Evolutionary conservation across 2,329 filamentous ascomycete genomes (phyloP), one percentile per base, ranked within the genome.

Genomic region (Diaporthe eres): DNA sequence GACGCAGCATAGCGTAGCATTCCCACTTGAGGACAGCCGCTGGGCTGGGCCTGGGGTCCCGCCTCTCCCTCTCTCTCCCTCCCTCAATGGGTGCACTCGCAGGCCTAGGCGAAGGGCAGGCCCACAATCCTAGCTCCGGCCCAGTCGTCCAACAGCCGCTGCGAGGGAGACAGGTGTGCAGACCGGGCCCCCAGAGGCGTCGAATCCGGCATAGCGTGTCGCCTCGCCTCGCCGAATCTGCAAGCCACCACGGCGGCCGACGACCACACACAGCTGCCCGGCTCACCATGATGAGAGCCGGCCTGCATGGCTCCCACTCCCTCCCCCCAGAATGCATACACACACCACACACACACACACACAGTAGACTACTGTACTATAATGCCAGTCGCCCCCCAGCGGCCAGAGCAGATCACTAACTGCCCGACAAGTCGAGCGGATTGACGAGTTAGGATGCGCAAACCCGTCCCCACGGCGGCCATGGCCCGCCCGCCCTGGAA

Each of bases 141-240:
- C 70, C 70, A 72, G 71, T 74, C 63, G 58, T 7, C 44, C 63
- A 74, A 53, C 53, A 73, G 61, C 71, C 71, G 74, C 71, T 76
- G 63, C 71, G 65, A 60, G 60, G 63, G 44, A 71, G 58, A 42
- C 51, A 44, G 61, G 19, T 58, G 49, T 75, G 65, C 70, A 51
- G 63, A n/a, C 42, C 19, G 37, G 60, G 13, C 22, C n/a, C 15
- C 68, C 25, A 68, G 51, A 55, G 49, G 72, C 49, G 25, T 68
- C 60, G 60, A 67, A 74, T 70, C 39, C 61, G 61, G 39, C 28
- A 37, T 74, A 72, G 74, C 60, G 74, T 63, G 44, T 72, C 71
- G 61, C 71, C 51, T 63, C 63, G 51, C 55, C 42, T 55, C 34
- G 34, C 65, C 65, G 47, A 68, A 61, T 47, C 67, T 57, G 70